Percentiles rank a stretch among this genome's conserved stretches.
phyloP scores from a whole-genome alignment of 2,329 filamentous ascomycete species.

The Huntiella moniliformis region DNA sequence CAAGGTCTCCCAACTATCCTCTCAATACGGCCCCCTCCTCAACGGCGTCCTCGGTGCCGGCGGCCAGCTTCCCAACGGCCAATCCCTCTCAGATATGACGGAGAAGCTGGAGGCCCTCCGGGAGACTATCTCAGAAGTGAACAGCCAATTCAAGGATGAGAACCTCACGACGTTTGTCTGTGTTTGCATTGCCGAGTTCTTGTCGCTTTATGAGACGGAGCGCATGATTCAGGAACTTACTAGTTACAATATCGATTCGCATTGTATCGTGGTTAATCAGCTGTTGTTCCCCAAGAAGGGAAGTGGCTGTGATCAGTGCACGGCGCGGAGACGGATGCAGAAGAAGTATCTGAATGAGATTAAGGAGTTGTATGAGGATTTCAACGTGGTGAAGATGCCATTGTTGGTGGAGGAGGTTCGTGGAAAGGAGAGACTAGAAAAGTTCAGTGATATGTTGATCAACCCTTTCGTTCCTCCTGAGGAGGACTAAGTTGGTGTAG shows the following conservation, averaged over 20 bases:
- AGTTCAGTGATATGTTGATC: conserved; percentile 72
- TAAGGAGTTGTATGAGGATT: conserved; percentile 85
- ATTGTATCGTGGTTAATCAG: conserved; percentile 96
- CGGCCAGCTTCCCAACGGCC: conserved; percentile 64
- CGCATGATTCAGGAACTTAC: conserved; percentile 98
- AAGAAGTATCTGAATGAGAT: conserved; percentile 99
- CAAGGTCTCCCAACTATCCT: conserved; percentile 84
- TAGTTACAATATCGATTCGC: conserved; percentile 85
- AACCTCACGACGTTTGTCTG: conserved; percentile 93
- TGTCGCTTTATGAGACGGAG: conserved; percentile 94
- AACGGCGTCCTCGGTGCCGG: conserved; percentile 78
- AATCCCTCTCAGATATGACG: conserved; percentile 79
- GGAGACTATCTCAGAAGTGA: conserved; percentile 86
- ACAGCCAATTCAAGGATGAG: conserved; percentile 94
- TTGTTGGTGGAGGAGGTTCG: conserved; percentile 86
- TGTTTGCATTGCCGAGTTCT: conserved; percentile 94
- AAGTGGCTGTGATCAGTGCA: conserved; percentile 86
- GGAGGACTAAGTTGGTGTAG: conserved; percentile 7
- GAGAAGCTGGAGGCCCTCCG: conserved; percentile 87
- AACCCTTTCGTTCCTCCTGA: conserved; percentile 53
- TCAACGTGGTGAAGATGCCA: conserved; percentile 98
- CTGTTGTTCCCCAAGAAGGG: conserved; percentile 76
- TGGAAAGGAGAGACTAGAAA: conserved; percentile 84
- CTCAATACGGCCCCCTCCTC: conserved; percentile 87
- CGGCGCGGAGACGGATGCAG: conserved; percentile 90